These are phyloP conservation scores for Cyphellophora attinorum DNA, from an alignment of 2,329 filamentous ascomycete species.

Conservation along the genomic window DNA sequence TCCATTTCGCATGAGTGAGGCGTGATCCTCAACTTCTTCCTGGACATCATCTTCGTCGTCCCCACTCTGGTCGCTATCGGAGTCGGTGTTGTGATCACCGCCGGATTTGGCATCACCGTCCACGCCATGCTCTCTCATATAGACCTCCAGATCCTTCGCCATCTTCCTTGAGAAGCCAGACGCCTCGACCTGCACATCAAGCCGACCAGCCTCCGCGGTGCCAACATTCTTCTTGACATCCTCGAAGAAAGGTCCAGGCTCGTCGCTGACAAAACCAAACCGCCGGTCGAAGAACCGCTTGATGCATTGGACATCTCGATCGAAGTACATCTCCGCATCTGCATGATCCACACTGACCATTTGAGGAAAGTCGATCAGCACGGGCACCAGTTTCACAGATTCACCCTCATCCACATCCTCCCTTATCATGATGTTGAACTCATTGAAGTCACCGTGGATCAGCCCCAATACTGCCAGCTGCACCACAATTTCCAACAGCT, in stretches of 20 bases:
- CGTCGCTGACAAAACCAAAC: slow-evolving; percentile 77
- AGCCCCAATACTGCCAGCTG: slow-evolving; percentile 74
- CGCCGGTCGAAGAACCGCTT: slow-evolving; percentile 86
- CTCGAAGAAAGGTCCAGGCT: slow-evolving; percentile 74
- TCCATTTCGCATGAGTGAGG: no score
- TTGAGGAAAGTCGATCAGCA: slow-evolving; percentile 95
- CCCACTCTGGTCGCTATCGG: slow-evolving; percentile 28
- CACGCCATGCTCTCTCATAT: slow-evolving; percentile 65
- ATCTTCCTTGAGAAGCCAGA: slow-evolving; percentile 96
- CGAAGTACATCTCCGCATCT: slow-evolving; percentile 96
- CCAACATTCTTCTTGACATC: slow-evolving; percentile 69
- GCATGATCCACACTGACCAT: slow-evolving; percentile 92
- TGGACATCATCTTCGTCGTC: slow-evolving; percentile 29
- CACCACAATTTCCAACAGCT: slow-evolving; percentile 79
- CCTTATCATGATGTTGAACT: slow-evolving; percentile 95
- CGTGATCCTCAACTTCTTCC: slow-evolving; percentile 28
- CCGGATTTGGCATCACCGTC: slow-evolving; percentile 40
- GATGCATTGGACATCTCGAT: slow-evolving; percentile 89
- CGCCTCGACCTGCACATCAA: slow-evolving; percentile 84
- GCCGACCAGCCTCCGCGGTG: slow-evolving; percentile 54
- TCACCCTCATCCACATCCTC: slow-evolving; percentile 42
- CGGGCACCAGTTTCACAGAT: slow-evolving; percentile 50
- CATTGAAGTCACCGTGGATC: slow-evolving; percentile 98
- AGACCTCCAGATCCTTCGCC: slow-evolving; percentile 83
- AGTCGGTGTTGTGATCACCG: slow-evolving; percentile 23